These are phyloP conservation scores for Phytophthora rubi DNA, from an alignment of 352 stramenopile species.

Conservation along the genomic window DNA sequence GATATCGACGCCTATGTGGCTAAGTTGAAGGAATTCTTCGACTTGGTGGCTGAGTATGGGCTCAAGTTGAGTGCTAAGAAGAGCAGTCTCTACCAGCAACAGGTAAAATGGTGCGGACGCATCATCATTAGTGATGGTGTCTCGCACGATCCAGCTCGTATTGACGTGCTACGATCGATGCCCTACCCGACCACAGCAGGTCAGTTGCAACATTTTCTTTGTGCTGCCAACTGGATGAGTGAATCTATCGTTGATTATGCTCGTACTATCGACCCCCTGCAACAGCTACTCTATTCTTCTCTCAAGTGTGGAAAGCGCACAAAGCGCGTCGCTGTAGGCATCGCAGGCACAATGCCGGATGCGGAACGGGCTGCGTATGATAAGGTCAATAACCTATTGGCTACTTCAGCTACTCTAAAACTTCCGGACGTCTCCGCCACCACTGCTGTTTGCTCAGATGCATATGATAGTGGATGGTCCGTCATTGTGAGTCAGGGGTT, in stretches of 20 bases:
- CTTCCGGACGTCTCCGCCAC: constrained; percentile 7
- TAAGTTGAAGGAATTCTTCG: constrained; percentile 33
- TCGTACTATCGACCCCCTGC: background rate
- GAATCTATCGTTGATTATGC: background rate
- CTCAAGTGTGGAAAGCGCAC: constrained; percentile 1
- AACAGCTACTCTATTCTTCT: background rate
- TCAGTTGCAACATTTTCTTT: constrained; percentile 6
- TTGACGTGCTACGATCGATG: background rate
- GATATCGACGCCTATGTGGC: constrained; percentile 29
- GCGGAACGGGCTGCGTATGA: background rate
- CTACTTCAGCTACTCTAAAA: background rate
- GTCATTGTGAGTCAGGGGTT: background rate
- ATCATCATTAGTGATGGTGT: too few species aligned
- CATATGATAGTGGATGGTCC: constrained; percentile 1
- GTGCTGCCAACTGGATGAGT: constrained; percentile 6
- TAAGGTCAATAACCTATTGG: background rate
- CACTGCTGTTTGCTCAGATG: background rate
- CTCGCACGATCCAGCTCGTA: too few species aligned
- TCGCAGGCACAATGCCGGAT: background rate
- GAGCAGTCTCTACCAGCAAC: too few species aligned
- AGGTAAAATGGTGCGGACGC: constrained; percentile 7
- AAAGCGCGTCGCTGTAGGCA: background rate
- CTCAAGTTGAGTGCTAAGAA: constrained; percentile 4
- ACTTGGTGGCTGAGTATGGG: constrained; percentile 12
- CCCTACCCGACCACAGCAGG: background rate